A percentile compares a stretch with the other conserved stretches of the same genome.
These are phyloP conservation scores for Coriolopsis trogii DNA, from an alignment of 1,284 basidiomycete genomes.

Conservation along the genomic window DNA sequence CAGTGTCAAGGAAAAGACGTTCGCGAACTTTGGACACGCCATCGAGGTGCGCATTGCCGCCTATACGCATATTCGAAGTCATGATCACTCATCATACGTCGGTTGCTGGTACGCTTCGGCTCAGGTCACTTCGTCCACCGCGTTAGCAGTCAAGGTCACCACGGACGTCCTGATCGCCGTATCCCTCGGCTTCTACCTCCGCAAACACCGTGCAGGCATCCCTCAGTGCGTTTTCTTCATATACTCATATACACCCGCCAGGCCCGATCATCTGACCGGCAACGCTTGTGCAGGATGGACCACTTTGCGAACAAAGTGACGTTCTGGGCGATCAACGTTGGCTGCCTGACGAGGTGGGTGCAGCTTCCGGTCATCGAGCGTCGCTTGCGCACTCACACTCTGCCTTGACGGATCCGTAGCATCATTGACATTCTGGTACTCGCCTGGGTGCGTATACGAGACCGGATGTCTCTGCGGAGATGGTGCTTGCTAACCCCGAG, in stretches of 20 bases:
- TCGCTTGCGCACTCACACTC: no score
- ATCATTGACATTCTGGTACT: neutral
- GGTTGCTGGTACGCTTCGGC: no score
- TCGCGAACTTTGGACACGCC: neutral
- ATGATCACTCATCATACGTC: neutral
- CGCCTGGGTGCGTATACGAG: neutral
- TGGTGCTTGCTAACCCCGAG: neutral
- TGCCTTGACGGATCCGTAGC: neutral
- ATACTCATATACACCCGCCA: no score
- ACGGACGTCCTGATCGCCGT: neutral
- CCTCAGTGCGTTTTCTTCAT: neutral
- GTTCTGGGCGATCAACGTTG: conserved; percentile 1
- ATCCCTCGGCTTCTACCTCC: neutral
- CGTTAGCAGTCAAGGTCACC: neutral
- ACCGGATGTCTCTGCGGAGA: no score
- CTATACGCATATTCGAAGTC: neutral
- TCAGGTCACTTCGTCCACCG: neutral
- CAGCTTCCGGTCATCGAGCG: no score
- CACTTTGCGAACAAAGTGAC: neutral
- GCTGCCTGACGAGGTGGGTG: neutral
- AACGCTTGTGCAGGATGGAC: neutral
- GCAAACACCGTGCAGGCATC: neutral
- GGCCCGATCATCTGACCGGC: no score
- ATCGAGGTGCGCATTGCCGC: neutral
- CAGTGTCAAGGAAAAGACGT: conserved; percentile 1